Evolutionary conservation across 2,329 filamentous ascomycete species (phyloP).

Genomic region (Aspergillus terreus): DNA sequence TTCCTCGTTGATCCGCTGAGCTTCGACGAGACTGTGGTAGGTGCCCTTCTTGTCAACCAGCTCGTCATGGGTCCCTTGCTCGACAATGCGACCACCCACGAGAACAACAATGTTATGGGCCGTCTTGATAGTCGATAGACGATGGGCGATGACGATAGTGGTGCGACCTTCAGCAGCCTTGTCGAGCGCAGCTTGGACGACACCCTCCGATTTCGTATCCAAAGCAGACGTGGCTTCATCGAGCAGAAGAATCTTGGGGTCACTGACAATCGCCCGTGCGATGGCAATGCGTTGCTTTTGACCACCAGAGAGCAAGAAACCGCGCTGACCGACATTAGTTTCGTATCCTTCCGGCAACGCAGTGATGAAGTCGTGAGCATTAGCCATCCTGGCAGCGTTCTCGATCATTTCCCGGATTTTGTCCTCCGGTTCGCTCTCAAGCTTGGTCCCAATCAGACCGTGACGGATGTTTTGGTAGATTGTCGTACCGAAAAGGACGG

Average conservation of each 20-base stretch:
- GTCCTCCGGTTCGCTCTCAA: slow-evolving; percentile 65
- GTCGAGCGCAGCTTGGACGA: slow-evolving; percentile 90
- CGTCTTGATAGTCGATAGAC: slow-evolving; percentile 87
- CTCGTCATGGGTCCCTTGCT: slow-evolving; percentile 84
- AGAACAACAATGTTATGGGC: slow-evolving; percentile 97
- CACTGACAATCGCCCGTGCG: slow-evolving; percentile 81
- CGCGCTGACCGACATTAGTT: slow-evolving; percentile 92
- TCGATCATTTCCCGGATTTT: slow-evolving; percentile 68
- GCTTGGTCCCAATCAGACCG: slow-evolving; percentile 78
- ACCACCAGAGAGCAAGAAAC: slow-evolving; percentile 86
- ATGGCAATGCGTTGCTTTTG: slow-evolving; percentile 98
- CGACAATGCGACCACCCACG: slow-evolving; percentile 76
- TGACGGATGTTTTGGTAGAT: slow-evolving; percentile 89
- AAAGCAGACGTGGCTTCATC: slow-evolving; percentile 94
- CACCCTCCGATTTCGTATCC: slow-evolving; percentile 90
- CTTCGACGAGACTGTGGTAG: slow-evolving; percentile 82
- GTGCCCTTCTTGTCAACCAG: slow-evolving; percentile 67
- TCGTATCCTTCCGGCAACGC: slow-evolving; percentile 82
- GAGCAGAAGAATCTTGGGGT: slow-evolving; percentile 86
- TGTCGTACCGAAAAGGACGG: slow-evolving; percentile 81
- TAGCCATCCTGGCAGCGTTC: slow-evolving; percentile 82
- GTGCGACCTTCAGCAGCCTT: slow-evolving; percentile 81
- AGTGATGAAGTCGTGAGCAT: slow-evolving; percentile 88
- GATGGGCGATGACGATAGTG: slow-evolving; percentile 93
- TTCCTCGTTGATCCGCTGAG: slow-evolving; percentile 72